Percentiles rank a stretch among this genome's conserved stretches.
These are phyloP conservation scores for Psilocybe subaeruginosa DNA, from an alignment of 768 basidiomycete species.

Conservation along the genomic window DNA sequence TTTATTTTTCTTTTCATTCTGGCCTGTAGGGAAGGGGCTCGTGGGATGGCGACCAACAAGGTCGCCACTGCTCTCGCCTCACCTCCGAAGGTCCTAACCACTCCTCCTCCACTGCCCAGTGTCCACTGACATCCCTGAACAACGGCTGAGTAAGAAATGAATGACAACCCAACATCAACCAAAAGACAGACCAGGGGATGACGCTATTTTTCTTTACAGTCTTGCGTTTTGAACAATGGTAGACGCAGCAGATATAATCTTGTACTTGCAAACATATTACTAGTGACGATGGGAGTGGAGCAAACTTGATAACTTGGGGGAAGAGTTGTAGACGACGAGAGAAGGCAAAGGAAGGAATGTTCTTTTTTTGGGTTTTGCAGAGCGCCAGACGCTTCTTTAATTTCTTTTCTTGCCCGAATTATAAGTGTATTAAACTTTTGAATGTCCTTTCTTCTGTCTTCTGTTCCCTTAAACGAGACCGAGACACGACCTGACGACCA, in stretches of 20 bases:
- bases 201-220: constrained; percentile 10
- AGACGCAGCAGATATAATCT: constrained; percentile 28
- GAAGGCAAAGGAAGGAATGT: constrained; percentile 22
- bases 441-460: constrained; percentile 21
- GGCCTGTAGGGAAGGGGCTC: neutral
- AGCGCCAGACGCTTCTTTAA: constrained; percentile 23
- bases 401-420: constrained; percentile 27
- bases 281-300: constrained; percentile 27
- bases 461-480: constrained; percentile 20
- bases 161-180: neutral
- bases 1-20: neutral
- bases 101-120: neutral
- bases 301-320: constrained; percentile 34
- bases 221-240: constrained; percentile 21
- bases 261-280: constrained; percentile 36
- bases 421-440: constrained; percentile 32
- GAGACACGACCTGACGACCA: constrained; percentile 20
- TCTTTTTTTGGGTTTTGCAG: constrained; percentile 13
- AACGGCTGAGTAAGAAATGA: neutral
- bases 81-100: neutral
- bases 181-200: constrained; percentile 4
- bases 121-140: neutral
- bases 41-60: neutral
- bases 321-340: constrained; percentile 30
- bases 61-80: neutral